Evolutionary conservation across 75 land plant genomes (phyloP).

Genomic region (Adiantum capillusveneris): DNA sequence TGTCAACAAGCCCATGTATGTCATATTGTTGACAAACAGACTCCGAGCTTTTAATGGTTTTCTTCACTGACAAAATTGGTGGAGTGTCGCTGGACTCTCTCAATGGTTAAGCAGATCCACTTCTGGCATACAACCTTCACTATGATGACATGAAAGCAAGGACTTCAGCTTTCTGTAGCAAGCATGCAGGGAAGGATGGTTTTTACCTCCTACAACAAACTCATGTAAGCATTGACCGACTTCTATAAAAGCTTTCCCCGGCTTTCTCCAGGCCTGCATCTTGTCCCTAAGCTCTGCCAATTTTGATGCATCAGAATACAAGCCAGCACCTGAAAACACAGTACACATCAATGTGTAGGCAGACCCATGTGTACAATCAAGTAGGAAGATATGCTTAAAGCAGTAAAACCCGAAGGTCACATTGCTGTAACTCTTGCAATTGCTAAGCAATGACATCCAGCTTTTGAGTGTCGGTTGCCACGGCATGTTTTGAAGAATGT

Average conservation of each 20-base stretch:
- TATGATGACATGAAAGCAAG: too few species aligned
- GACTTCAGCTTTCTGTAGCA: background rate
- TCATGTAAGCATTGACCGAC: background rate
- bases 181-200: background rate
- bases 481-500: conserved; percentile 35
- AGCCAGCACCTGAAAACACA: background rate
- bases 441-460: conserved; percentile 15
- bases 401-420: background rate
- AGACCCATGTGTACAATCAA: background rate
- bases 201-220: conserved; percentile 3
- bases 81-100: too few species aligned
- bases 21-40: too few species aligned
- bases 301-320: background rate
- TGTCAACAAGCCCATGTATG: too few species aligned
- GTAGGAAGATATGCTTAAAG: background rate
- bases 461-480: background rate
- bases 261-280: background rate
- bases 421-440: conserved; percentile 7
- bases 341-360: background rate
- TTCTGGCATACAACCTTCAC: too few species aligned
- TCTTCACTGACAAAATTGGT: too few species aligned
- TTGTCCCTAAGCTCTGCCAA: background rate
- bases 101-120: too few species aligned
- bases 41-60: too few species aligned
- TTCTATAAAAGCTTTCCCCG: conserved; percentile 1